phyloP scores from a whole-genome alignment of 352 stramenopile genomes.

The Pythium vanterpoolii region DNA sequence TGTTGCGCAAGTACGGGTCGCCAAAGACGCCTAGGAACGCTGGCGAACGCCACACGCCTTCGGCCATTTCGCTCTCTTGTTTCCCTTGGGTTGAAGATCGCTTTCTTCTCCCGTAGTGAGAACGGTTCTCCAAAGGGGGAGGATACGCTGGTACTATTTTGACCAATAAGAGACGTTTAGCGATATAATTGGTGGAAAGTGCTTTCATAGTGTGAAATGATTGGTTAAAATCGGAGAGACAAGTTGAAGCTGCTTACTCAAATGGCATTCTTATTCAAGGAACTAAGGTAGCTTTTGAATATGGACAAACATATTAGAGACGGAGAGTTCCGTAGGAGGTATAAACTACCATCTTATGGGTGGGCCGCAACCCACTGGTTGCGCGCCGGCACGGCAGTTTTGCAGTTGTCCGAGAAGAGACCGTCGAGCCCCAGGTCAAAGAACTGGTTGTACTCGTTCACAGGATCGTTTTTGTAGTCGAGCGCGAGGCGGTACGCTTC shows the following conservation, averaged over 20 bases:
- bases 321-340: not conserved
- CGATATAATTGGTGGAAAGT: not conserved
- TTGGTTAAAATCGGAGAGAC: slow-evolving; percentile 1
- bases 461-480: slow-evolving; percentile 66
- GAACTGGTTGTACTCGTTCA: slow-evolving; percentile 61
- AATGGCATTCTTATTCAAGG: not conserved
- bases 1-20: slow-evolving; percentile 75
- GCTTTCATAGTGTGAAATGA: not conserved
- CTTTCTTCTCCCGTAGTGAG: not conserved
- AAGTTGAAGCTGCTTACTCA: slow-evolving; percentile 2
- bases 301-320: not conserved
- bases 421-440: slow-evolving; percentile 62
- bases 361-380: slow-evolving; percentile 23
- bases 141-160: slow-evolving; percentile 5
- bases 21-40: slow-evolving; percentile 75
- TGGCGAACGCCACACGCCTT: slow-evolving; percentile 58
- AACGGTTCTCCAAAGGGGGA: slow-evolving; percentile 3
- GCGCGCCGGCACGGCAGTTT: slow-evolving; percentile 22
- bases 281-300: no score
- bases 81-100: slow-evolving; percentile 20
- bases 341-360: slow-evolving; percentile 5
- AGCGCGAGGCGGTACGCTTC: slow-evolving; percentile 59
- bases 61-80: slow-evolving; percentile 16
- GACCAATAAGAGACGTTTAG: not conserved
- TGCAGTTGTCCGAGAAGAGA: slow-evolving; percentile 48